Percentiles rank a stretch among this genome's conserved stretches.
These are phyloP conservation scores for Raffaelea ambrosiae DNA, from an alignment of 2,329 filamentous ascomycete genomes.

Conservation along the genomic window DNA sequence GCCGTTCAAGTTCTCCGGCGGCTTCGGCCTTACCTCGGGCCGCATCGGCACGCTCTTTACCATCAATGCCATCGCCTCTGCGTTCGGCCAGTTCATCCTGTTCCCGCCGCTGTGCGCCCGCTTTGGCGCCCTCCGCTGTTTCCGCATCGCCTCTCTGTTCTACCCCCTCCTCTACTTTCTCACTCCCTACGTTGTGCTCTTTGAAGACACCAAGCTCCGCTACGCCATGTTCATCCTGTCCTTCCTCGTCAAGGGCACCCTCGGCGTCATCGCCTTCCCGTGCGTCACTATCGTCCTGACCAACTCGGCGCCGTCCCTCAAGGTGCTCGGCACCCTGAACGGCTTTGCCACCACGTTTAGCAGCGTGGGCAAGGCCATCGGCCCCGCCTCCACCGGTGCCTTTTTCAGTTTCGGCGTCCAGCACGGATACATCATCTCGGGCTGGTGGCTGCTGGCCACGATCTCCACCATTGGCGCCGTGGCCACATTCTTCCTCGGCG, in stretches of 20 bases:
- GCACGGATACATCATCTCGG: constrained; percentile 65
- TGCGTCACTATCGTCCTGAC: constrained; percentile 85
- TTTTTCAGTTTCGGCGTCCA: constrained; percentile 71
- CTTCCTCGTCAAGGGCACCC: constrained; percentile 66
- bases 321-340: constrained; percentile 79
- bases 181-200: constrained; percentile 72
- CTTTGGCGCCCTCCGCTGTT: constrained; percentile 67
- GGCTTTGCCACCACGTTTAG: constrained; percentile 79
- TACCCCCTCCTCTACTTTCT: constrained; percentile 54
- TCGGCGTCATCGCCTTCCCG: constrained; percentile 78
- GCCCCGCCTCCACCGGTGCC: constrained; percentile 65
- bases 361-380: constrained; percentile 69
- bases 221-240: constrained; percentile 56
- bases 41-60: constrained; percentile 83
- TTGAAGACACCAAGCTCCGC: constrained; percentile 38
- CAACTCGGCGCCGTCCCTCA: constrained; percentile 69
- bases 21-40: constrained; percentile 65
- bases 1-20: constrained; percentile 75
- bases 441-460: constrained; percentile 69
- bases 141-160: constrained; percentile 45
- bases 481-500: constrained; percentile 64
- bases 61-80: constrained; percentile 69
- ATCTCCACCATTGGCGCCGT: constrained; percentile 59
- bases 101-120: constrained; percentile 68
- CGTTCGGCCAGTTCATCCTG: constrained; percentile 75